A percentile compares a stretch with the other conserved stretches of the same genome.
These are phyloP conservation scores for Diaporthe nobilis DNA, from an alignment of 2,329 filamentous ascomycete species.

Conservation along the genomic window DNA sequence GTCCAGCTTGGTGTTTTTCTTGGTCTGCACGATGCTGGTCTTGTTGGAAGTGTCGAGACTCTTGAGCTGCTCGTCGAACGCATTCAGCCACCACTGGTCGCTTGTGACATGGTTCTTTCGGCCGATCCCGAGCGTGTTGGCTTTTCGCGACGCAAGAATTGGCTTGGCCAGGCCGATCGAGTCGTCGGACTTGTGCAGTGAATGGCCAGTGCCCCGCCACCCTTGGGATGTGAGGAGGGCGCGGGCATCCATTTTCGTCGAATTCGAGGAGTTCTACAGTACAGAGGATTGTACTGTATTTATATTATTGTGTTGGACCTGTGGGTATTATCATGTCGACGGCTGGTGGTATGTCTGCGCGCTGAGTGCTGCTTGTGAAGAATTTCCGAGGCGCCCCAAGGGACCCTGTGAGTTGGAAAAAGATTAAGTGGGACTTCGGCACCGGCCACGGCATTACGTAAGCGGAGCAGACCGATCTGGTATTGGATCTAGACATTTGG, in stretches of 20 bases:
- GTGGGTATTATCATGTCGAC: slow-evolving; percentile 20
- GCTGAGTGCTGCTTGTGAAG: background rate
- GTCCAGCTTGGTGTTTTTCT: slow-evolving; percentile 67
- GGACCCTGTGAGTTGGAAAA: slow-evolving; percentile 21
- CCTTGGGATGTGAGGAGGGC: slow-evolving; percentile 88
- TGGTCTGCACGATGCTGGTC: slow-evolving; percentile 69
- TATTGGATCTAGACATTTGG: background rate
- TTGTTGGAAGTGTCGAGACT: slow-evolving; percentile 77
- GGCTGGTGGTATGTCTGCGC: background rate
- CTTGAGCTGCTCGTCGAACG: slow-evolving; percentile 91
- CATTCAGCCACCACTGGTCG: slow-evolving; percentile 98
- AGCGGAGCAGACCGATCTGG: background rate
- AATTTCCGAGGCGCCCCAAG: background rate
- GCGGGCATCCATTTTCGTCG: slow-evolving; percentile 81
- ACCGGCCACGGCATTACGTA: slow-evolving; percentile 23
- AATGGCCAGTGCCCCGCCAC: slow-evolving; percentile 91
- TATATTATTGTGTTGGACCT: background rate
- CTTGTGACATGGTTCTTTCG: slow-evolving; percentile 76
- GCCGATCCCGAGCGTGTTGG: slow-evolving; percentile 85
- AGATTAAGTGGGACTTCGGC: slow-evolving; percentile 32
- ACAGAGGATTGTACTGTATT: slow-evolving; percentile 20
- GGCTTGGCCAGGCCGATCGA: slow-evolving; percentile 85
- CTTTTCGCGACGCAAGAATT: slow-evolving; percentile 85
- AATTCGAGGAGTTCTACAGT: background rate
- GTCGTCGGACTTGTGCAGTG: slow-evolving; percentile 82